Evolutionary conservation across 805 yeast species (phyloP), one percentile per base, ranked within the genome.

Genomic region (Kazachstania viticola): DNA sequence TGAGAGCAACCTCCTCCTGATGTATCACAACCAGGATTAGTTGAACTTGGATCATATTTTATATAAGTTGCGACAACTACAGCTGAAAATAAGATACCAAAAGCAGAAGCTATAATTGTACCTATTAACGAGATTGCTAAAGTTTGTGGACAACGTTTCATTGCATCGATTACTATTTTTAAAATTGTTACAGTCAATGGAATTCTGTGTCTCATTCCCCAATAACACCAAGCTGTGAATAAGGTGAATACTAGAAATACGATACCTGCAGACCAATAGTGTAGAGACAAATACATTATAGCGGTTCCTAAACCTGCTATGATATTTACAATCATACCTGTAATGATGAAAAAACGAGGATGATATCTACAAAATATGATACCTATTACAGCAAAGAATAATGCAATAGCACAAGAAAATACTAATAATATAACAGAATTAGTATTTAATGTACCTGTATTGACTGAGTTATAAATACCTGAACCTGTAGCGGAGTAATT

Each of bases 241-340:
- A 68, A 48, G 0, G 85, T 67, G 53, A 81, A 79, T 1, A 77
- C 65, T 40, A 79, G 58, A 41, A 77, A 79, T 23, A 78, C 84
- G 38, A 81, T 63, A 2, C 84, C 95, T 0, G 93, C 88, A 4
- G 88, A 75, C 63, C 77, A 83, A 55, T 81, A 79, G 21, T 65
- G 61, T 42, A 69, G 64, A 1, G 67, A 75, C 45, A 85, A 65
- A 48, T 79, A 81, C 56, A 72, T 77, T 42, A 85, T 75, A 4
- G 84, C 72, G 5, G 93, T 75, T 13, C 80, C 94, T 17, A 83
- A 45, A 3, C 88, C 83, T 35, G 81, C 54, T 2, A 74, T 44
- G 9, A 82, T 64, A 48, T 82, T 82, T 29, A 76, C 57, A 21
- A 80, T 62, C 40, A 84, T 67, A 2, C 93, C 81, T 17, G 73